These are phyloP conservation scores for Tulasnella sp. DNA, from an alignment of 768 basidiomycete species.

Conservation along the genomic window DNA sequence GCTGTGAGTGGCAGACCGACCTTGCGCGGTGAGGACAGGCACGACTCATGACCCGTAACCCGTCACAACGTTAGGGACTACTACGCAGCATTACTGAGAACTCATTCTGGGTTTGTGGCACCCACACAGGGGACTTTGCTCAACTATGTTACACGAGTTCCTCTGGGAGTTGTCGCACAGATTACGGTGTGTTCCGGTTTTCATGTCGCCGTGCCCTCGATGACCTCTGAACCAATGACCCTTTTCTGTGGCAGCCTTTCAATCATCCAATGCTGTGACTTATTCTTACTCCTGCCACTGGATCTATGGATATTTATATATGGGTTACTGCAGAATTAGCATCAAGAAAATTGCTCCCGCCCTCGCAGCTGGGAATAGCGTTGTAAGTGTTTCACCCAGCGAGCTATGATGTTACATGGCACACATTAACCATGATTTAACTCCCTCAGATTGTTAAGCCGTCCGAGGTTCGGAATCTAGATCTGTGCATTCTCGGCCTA, in stretches of 20 bases:
- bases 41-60: neutral
- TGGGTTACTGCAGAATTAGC: conserved; percentile 42
- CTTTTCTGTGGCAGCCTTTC: conserved; percentile 50
- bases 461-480: conserved; percentile 47
- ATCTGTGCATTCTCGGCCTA: conserved; percentile 14
- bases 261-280: conserved; percentile 70
- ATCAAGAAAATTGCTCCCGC: conserved; percentile 84
- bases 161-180: conserved; percentile 83
- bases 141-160: conserved; percentile 71
- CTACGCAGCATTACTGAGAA: conserved; percentile 64
- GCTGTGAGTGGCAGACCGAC: conserved; percentile 48
- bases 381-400: conserved; percentile 35
- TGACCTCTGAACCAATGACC: neutral
- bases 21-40: neutral
- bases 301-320: neutral
- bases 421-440: neutral
- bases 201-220: neutral
- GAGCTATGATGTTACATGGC: neutral
- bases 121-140: conserved; percentile 73
- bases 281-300: neutral
- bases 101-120: conserved; percentile 53
- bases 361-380: conserved; percentile 74
- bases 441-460: conserved; percentile 47
- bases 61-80: conserved; percentile 48
- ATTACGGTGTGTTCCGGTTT: conserved; percentile 51